Evolutionary conservation across 345 rosid genomes (phyloP), one percentile per base, ranked within the genome.

Genomic region (Anastatica hierochuntica): DNA sequence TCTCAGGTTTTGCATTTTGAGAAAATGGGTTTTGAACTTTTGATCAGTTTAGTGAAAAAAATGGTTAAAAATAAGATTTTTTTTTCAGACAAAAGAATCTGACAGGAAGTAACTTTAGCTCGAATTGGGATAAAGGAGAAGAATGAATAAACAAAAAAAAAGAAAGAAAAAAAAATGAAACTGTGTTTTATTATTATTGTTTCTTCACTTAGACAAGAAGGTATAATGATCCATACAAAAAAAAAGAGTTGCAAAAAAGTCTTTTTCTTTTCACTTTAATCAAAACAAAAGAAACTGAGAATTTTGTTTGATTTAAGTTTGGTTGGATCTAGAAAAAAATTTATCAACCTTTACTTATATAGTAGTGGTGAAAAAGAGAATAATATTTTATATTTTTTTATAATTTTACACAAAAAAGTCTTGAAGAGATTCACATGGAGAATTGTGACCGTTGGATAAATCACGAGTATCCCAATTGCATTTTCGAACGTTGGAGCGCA

Each of bases 151-250:
- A 68, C 14, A 44, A 40, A 37, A 21, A 24, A 60, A 49, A 64
- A n/a, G n/a, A n/a, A n/a, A 24, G 10, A 64, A 35, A 43, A 39
- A 36, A n/a, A n/a, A n/a, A n/a, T n/a, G n/a, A n/a, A 21, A 24
- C 29, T 62, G 62, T 35, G 5, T 29, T 6, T 29, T 29, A 59
- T 72, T 42, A 55, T 45, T 71, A 52, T 64, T 38, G 23, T 75
- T 69, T 21, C 72, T 77, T 72, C 82, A 67, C 84, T 77, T 80
- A 73, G 82, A 80, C 74, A 78, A 62, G 79, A 84, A 80, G 90
- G 79, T 64, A 78, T 82, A 76, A 88, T 84, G 85, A 66, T 52
- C 48, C 38, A 53, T 43, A 48, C 41, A 45, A 4, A 3, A 36
- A 33, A 14, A 68, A 15, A 14, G 23, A 51, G 44, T 43, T 47